These are phyloP conservation scores for Penstemon newberryi DNA, from an alignment of 257 asterid genomes.

Conservation along the genomic window DNA sequence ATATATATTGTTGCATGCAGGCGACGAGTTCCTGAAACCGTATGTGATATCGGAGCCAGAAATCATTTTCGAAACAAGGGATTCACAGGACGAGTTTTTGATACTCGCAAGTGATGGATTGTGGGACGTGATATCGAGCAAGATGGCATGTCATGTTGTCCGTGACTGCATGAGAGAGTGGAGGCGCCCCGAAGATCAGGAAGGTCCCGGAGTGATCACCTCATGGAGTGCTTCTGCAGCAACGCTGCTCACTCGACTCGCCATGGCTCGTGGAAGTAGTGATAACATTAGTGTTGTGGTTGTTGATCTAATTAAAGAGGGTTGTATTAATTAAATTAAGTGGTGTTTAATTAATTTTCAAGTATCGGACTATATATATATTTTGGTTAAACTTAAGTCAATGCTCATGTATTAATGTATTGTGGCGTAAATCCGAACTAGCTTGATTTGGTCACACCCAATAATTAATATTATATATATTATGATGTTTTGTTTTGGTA, in stretches of 20 bases:
- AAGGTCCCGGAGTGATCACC: neutral
- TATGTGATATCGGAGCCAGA: conserved; percentile 56
- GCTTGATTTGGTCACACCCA: no score
- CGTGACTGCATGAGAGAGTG: conserved; percentile 38
- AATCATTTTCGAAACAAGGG: conserved; percentile 42
- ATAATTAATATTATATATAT: no score
- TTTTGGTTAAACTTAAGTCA: no score
- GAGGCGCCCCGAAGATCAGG: neutral
- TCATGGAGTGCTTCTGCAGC: conserved; percentile 41
- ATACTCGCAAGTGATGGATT: conserved; percentile 53
- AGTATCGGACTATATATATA: no score
- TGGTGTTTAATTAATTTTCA: no score
- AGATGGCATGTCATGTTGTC: conserved; percentile 40
- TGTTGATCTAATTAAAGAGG: conserved; percentile 35
- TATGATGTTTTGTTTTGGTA: no score
- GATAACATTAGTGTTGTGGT: conserved; percentile 53
- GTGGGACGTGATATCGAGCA: conserved; percentile 53
- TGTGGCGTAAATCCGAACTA: no score
- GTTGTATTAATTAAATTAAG: neutral
- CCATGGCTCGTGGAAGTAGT: conserved; percentile 40
- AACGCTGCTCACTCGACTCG: conserved; percentile 46
- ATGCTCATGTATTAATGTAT: no score
- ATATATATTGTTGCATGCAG: conserved; percentile 12
- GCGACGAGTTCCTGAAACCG: conserved; percentile 47
- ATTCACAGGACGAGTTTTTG: conserved; percentile 43